Conservation (phyloP, 768 basidiomycete genomes). For the Psilocybe cyanescens region DNA sequence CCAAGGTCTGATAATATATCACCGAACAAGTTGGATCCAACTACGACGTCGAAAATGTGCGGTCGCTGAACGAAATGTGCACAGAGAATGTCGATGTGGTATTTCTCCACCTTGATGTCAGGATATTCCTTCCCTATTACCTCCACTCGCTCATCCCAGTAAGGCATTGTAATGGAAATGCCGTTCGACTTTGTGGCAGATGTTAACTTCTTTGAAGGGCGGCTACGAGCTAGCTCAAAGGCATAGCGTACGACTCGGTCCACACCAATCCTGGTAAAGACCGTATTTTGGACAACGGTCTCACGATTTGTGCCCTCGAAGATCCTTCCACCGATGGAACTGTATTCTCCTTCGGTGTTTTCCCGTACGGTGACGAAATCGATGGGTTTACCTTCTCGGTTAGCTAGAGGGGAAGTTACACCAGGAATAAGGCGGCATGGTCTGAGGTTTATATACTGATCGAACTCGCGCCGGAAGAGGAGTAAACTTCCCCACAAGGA, state of each 20-base stretch:
- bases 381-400: slow-evolving; percentile 41
- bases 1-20: slow-evolving; percentile 62
- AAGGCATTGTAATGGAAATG: slow-evolving; percentile 50
- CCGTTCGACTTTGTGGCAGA: slow-evolving; percentile 59
- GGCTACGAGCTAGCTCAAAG: slow-evolving; percentile 52
- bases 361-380: slow-evolving; percentile 61
- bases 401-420: slow-evolving; percentile 49
- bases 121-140: slow-evolving; percentile 55
- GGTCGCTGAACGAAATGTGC: slow-evolving; percentile 50
- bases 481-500: slow-evolving; percentile 57
- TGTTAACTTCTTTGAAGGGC: slow-evolving; percentile 53
- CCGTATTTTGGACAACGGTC: slow-evolving; percentile 46
- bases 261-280: slow-evolving; percentile 54
- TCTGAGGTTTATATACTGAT: slow-evolving; percentile 55
- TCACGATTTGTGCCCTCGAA: slow-evolving; percentile 43
- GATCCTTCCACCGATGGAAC: slow-evolving; percentile 49
- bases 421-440: slow-evolving; percentile 53
- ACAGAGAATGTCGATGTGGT: slow-evolving; percentile 56
- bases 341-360: slow-evolving; percentile 62
- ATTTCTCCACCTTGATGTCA: slow-evolving; percentile 50
- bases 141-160: slow-evolving; percentile 51
- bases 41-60: slow-evolving; percentile 56
- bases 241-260: slow-evolving; percentile 55
- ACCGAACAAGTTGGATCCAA: slow-evolving; percentile 58
- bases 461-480: slow-evolving; percentile 53